Conservation (phyloP, 177 flowering plant genomes). For the Tripterygium wilfordii region DNA sequence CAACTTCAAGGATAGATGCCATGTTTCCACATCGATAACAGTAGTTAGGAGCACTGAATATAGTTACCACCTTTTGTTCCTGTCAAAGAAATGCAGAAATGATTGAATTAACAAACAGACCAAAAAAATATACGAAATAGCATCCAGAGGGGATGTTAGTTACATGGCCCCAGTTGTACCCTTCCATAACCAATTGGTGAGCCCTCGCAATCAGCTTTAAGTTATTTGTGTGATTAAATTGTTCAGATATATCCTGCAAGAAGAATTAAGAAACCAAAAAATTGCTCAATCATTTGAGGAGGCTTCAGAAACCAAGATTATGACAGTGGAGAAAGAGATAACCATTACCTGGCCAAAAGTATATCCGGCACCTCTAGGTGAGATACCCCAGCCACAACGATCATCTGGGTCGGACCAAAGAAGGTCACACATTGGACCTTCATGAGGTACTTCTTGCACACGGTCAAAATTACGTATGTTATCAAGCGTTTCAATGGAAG, state of each 20-base stretch:
- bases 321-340: too few species aligned
- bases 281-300: neutral
- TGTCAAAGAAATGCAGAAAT: slow-evolving; percentile 22
- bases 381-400: slow-evolving; percentile 95
- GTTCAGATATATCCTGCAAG: slow-evolving; percentile 82
- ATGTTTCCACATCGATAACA: slow-evolving; percentile 94
- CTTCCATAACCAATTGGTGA: slow-evolving; percentile 89
- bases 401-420: slow-evolving; percentile 95
- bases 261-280: neutral
- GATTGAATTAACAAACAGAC: neutral
- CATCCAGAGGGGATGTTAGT: slow-evolving; percentile 5
- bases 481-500: slow-evolving; percentile 86
- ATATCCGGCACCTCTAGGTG: slow-evolving; percentile 92
- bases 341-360: slow-evolving; percentile 79
- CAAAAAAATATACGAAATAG: neutral
- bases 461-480: slow-evolving; percentile 81
- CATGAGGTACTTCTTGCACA: slow-evolving; percentile 92
- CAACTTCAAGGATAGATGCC: slow-evolving; percentile 92
- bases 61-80: slow-evolving; percentile 94
- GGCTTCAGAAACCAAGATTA: too few species aligned
- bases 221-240: slow-evolving; percentile 69
- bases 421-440: slow-evolving; percentile 88
- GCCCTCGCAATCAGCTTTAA: slow-evolving; percentile 84
- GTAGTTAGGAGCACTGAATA: slow-evolving; percentile 86
- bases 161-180: slow-evolving; percentile 89